Conservation (phyloP, 2,329 filamentous ascomycete genomes). For the Cadophora luteo-olivacea region DNA sequence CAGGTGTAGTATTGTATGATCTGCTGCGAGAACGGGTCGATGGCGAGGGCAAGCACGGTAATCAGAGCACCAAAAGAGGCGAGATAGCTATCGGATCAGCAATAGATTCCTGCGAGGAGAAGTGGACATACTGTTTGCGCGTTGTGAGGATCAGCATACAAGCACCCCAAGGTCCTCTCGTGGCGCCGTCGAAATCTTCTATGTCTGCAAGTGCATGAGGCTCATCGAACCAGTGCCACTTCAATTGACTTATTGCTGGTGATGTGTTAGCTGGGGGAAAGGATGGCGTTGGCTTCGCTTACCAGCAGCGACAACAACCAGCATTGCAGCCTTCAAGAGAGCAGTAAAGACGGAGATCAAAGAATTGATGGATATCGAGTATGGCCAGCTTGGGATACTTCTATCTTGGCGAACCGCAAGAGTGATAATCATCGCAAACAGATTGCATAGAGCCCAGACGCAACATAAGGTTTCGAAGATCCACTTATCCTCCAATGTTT, state of each 20-base stretch:
- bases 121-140: not conserved
- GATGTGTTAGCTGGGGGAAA: too few relatives aligned
- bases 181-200: constrained; percentile 11
- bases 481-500: too few relatives aligned
- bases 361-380: constrained; percentile 15
- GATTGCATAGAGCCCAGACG: too few relatives aligned
- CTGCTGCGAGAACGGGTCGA: constrained; percentile 21
- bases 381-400: constrained; percentile 2
- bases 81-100: not conserved
- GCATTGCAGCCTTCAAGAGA: constrained; percentile 17
- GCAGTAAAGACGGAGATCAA: constrained; percentile 19
- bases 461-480: too few relatives aligned
- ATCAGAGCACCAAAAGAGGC: constrained; percentile 14
- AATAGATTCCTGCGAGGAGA: not conserved
- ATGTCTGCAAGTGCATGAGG: constrained; percentile 11
- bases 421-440: too few relatives aligned
- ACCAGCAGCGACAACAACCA: constrained; percentile 19
- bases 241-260: constrained; percentile 18
- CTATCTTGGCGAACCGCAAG: too few relatives aligned
- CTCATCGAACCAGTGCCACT: constrained; percentile 19
- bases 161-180: constrained; percentile 14
- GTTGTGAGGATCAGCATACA: too few relatives aligned
- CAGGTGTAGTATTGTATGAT: constrained; percentile 20
- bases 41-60: constrained; percentile 11
- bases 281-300: not conserved